Evolutionary conservation across 164 flowering plant species (phyloP).

Genomic region (Stephania cephalantha): DNA sequence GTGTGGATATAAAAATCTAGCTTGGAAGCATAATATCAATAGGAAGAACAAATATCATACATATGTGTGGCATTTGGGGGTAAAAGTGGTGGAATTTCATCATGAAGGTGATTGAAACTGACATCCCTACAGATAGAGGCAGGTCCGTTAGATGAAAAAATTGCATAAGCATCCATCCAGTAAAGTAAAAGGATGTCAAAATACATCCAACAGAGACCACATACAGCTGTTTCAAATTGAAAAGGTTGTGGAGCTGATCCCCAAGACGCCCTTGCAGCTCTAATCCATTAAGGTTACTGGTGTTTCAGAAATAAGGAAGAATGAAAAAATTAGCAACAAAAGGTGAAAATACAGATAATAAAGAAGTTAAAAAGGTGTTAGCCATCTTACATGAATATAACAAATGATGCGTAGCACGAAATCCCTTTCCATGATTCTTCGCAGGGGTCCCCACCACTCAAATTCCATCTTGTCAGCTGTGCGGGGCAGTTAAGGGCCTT

Average conservation of each 20-base stretch:
- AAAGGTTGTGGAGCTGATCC: constrained; percentile 42
- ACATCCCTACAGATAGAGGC: constrained; percentile 42
- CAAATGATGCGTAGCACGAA: constrained; percentile 54
- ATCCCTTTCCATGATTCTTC: constrained; percentile 73
- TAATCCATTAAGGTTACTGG: constrained; percentile 53
- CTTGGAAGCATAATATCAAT: not conserved
- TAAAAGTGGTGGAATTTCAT: constrained; percentile 52
- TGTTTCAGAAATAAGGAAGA: not conserved
- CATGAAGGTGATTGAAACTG: constrained; percentile 55
- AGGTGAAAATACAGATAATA: not conserved
- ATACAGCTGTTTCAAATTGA: constrained; percentile 56
- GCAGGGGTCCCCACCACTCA: constrained; percentile 68
- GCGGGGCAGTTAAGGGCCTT: constrained; percentile 41
- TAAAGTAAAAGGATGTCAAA: not conserved
- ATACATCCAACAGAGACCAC: constrained; percentile 14
- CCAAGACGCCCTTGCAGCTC: constrained; percentile 52
- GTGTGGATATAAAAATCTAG: not conserved
- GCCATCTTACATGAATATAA: constrained; percentile 45
- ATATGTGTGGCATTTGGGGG: constrained; percentile 65
- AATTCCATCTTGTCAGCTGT: constrained; percentile 60
- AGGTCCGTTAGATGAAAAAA: not conserved
- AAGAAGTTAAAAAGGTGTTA: not conserved
- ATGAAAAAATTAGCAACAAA: not conserved
- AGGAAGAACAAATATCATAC: constrained; percentile 31
- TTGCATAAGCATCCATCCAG: not conserved